Evolutionary conservation across 805 yeast species (phyloP), one percentile per base, ranked within the genome.

Genomic region (Torulaspora indica): DNA sequence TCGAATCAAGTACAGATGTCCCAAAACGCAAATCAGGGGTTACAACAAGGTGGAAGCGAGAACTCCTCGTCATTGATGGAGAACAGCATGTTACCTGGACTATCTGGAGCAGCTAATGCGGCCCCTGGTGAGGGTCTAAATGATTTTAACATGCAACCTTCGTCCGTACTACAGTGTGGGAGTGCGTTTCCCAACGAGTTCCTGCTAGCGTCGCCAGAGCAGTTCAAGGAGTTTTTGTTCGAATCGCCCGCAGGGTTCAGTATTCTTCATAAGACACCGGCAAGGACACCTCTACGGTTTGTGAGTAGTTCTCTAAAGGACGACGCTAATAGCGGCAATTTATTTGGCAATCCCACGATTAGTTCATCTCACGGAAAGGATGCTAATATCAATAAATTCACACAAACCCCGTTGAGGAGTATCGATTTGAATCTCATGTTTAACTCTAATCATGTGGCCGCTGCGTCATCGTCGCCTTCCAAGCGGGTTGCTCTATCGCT

Each of bases 101-200:
- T 45, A 13, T 32, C 48, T 7, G 39, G 39, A 12, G 48, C 49
- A 5, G 36, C 18, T 8, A 42, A 37, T 24, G 36, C 27, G 33
- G 38, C 38, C 5, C 42, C 47, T 7, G 55, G 55, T 9, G 59
- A 55, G 12, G 46, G 55, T 5, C 45, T 63, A 30, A 55, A 56
- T 40, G 67, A 63, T 49, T 56, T 60, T 42, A 58, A 61, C 46
- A 47, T 59, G 31, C 67, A 63, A 43, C 67, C 68, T n/a, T 63
- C 67, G 1, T 54, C 64, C 3, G 61, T 55, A 18, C 43, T 62
- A 23, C 63, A 62, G 28, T 56, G 57, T 27, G 52, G 51, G 7
- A 48, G 41, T 30, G 48, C 46, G 34, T 49, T 57, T 29, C 56
- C 58, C 13, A 58, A 55, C 40, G 68, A 64, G 31, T 61, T 63